phyloP scores from a whole-genome alignment of 1,284 basidiomycete genomes.

The Apiotrichum akiyoshidainum region DNA sequence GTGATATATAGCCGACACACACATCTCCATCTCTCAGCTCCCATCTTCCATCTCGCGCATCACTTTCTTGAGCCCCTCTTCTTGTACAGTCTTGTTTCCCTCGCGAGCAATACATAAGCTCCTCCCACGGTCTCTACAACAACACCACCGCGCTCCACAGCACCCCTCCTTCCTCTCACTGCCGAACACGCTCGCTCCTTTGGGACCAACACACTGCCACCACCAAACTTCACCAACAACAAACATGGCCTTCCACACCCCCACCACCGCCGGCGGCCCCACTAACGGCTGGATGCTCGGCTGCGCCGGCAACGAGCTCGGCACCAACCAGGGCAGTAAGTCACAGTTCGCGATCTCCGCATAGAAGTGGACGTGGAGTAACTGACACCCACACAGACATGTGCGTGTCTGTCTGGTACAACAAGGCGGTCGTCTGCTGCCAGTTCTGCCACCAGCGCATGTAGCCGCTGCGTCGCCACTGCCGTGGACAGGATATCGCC shows the following conservation, averaged over 20 bases:
- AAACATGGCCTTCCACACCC: neutral
- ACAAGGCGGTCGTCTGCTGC: neutral
- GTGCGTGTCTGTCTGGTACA: slow-evolving; percentile 3
- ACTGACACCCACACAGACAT: neutral
- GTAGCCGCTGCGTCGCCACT: neutral
- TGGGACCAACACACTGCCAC: too few relatives aligned
- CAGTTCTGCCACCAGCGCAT: slow-evolving; percentile 6
- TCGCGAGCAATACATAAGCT: neutral
- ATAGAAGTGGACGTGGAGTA: too few relatives aligned
- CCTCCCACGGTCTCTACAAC: neutral
- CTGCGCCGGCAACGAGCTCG: slow-evolving; percentile 1
- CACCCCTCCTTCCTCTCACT: neutral
- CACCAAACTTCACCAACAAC: neutral
- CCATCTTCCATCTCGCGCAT: neutral
- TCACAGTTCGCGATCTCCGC: too few relatives aligned
- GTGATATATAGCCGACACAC: too few relatives aligned
- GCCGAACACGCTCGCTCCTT: neutral
- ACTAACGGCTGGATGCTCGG: neutral
- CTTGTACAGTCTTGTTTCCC: neutral
- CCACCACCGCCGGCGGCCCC: neutral
- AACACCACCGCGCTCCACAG: neutral
- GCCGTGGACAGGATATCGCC: neutral
- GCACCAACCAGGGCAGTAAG: neutral
- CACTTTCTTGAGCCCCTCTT: neutral
- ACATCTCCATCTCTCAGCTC: too few relatives aligned